Evolutionary conservation across 2,329 filamentous ascomycete genomes (phyloP).

Genomic region (Colletotrichum truncatum): DNA sequence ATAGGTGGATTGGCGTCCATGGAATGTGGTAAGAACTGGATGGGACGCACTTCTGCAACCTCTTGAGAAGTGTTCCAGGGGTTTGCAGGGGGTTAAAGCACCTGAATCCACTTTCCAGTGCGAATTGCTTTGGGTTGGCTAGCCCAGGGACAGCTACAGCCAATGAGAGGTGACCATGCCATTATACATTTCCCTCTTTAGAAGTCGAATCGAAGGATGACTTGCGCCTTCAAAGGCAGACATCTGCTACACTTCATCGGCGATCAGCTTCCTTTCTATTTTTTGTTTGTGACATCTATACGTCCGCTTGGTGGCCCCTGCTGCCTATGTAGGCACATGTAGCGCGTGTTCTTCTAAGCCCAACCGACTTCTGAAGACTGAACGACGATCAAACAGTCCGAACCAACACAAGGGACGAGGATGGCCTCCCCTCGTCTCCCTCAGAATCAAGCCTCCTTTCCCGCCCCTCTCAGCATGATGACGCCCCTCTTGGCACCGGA

Average conservation of each 20-base stretch:
- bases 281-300: background rate
- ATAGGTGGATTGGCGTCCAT: background rate
- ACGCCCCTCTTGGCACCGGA: conserved; percentile 1
- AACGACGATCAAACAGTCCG: background rate
- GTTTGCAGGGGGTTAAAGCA: conserved; percentile 12
- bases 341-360: background rate
- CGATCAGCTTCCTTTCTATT: background rate
- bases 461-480: background rate
- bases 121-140: background rate
- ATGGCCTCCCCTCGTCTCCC: background rate
- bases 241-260: background rate
- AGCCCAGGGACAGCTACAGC: background rate
- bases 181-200: conserved; percentile 18
- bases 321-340: no score
- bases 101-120: background rate
- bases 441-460: conserved; percentile 2
- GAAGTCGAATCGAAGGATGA: background rate
- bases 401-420: background rate
- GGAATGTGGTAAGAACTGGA: background rate
- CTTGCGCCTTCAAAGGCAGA: background rate
- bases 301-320: background rate
- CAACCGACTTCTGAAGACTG: background rate
- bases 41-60: conserved; percentile 1
- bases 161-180: conserved; percentile 10
- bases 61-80: background rate